These are phyloP conservation scores for Niveomyces coronatus DNA, from an alignment of 2,329 filamentous ascomycete genomes.

Conservation along the genomic window DNA sequence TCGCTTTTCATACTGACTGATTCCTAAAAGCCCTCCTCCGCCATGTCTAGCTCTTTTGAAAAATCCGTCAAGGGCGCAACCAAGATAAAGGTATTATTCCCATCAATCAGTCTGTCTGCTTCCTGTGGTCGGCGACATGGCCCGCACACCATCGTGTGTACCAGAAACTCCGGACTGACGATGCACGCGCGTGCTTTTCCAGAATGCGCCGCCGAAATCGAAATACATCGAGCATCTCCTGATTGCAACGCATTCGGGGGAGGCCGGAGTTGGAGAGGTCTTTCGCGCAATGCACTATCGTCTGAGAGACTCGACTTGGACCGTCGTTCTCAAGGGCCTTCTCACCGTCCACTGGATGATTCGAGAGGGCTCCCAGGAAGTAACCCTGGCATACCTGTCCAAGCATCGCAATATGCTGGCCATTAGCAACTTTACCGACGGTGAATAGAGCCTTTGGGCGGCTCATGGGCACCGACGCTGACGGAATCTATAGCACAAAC, in stretches of 20 bases:
- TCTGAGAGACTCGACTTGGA: slow-evolving; percentile 94
- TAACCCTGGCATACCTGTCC: slow-evolving; percentile 75
- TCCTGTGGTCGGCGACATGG: too few species aligned
- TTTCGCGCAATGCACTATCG: slow-evolving; percentile 85
- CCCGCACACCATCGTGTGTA: too few species aligned
- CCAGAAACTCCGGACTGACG: slow-evolving; percentile 1
- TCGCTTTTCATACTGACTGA: slow-evolving; percentile 8
- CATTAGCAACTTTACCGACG: slow-evolving; percentile 85
- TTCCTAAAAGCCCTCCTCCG: slow-evolving; percentile 14
- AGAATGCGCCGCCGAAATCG: slow-evolving; percentile 93
- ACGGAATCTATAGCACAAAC: slow-evolving; percentile 58
- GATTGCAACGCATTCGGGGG: slow-evolving; percentile 86
- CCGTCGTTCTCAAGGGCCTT: slow-evolving; percentile 95
- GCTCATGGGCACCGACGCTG: not conserved
- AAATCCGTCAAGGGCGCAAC: slow-evolving; percentile 98
- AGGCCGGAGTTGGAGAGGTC: slow-evolving; percentile 89
- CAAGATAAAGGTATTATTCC: slow-evolving; percentile 91
- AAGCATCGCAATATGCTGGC: slow-evolving; percentile 75
- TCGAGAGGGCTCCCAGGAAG: slow-evolving; percentile 81
- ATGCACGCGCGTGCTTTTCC: not conserved
- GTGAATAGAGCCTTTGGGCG: slow-evolving; percentile 38
- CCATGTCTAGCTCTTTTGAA: slow-evolving; percentile 84
- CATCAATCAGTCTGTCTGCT: too few species aligned
- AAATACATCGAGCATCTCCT: slow-evolving; percentile 99
- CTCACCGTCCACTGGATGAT: slow-evolving; percentile 98